Evolutionary conservation across 1,284 basidiomycete species (phyloP).

Genomic region (Ceratobasidium sp.): DNA sequence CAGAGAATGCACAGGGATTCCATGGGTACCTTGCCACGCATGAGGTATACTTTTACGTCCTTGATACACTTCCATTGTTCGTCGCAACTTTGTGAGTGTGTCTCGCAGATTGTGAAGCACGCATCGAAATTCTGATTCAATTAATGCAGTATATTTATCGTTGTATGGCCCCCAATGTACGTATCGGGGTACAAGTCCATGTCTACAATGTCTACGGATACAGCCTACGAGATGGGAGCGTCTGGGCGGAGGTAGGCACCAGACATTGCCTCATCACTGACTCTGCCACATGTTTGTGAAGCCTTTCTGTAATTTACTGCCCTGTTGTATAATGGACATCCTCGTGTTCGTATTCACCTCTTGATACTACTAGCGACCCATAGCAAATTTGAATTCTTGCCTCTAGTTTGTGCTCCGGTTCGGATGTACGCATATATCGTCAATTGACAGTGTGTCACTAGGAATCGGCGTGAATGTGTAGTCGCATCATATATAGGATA

Average conservation of each 20-base stretch:
- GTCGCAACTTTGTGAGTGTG: slow-evolving; percentile 56
- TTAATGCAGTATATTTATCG: neutral
- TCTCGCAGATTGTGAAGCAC: too few relatives aligned
- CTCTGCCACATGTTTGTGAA: neutral
- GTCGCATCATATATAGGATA: too few relatives aligned
- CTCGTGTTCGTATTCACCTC: too few relatives aligned
- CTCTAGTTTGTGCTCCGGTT: too few relatives aligned
- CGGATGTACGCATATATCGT: too few relatives aligned
- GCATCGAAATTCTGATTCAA: neutral
- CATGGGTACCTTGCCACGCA: slow-evolving; percentile 64
- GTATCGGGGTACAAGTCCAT: neutral
- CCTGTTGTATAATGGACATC: too few relatives aligned
- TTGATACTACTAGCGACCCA: too few relatives aligned
- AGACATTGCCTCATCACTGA: neutral
- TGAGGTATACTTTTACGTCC: slow-evolving; percentile 67
- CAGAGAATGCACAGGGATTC: slow-evolving; percentile 71
- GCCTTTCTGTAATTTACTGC: neutral
- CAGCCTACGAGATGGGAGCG: neutral
- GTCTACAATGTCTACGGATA: neutral
- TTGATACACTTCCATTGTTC: slow-evolving; percentile 70
- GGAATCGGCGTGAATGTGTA: too few relatives aligned
- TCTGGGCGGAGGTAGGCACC: neutral
- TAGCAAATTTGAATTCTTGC: too few relatives aligned
- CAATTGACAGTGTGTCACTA: too few relatives aligned
- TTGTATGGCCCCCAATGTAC: slow-evolving; percentile 22